Evolutionary conservation across 1,139 yeast genomes (phyloP).

Genomic region (Saccharomyces uvarum): DNA sequence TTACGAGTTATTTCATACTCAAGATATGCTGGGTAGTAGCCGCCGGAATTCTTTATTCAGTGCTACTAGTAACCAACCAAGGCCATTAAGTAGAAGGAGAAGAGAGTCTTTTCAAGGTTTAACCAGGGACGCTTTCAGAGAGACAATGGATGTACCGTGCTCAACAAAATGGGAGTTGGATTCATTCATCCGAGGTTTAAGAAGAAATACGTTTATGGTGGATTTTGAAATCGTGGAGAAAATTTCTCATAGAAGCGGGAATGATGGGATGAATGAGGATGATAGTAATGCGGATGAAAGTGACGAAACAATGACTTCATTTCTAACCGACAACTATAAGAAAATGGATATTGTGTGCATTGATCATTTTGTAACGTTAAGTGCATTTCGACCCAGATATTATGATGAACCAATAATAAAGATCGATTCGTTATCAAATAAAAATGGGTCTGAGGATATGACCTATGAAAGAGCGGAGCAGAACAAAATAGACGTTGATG

Average conservation of each 20-base stretch:
- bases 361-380: slow-evolving; percentile 17
- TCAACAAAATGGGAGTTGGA: slow-evolving; percentile 14
- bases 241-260: slow-evolving; percentile 1
- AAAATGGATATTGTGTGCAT: slow-evolving; percentile 22
- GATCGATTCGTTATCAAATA: slow-evolving; percentile 13
- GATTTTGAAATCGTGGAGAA: slow-evolving; percentile 18
- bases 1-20: slow-evolving; percentile 13
- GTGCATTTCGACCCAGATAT: slow-evolving; percentile 22
- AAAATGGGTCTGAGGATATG: background rate
- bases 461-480: slow-evolving; percentile 1
- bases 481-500: background rate
- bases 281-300: slow-evolving; percentile 6
- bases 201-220: slow-evolving; percentile 18
- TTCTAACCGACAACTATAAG: slow-evolving; percentile 24
- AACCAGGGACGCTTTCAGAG: slow-evolving; percentile 5
- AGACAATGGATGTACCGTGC: slow-evolving; percentile 12
- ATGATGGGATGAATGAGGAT: slow-evolving; percentile 3
- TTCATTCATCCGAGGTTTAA: slow-evolving; percentile 13
- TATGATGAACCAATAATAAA: slow-evolving; percentile 18
- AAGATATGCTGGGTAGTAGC: slow-evolving; percentile 6
- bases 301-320: slow-evolving; percentile 13
- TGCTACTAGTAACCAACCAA: slow-evolving; percentile 3
- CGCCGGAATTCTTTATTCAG: slow-evolving; percentile 2
- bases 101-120: slow-evolving; percentile 2
- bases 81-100: slow-evolving; percentile 3